phyloP scores from a whole-genome alignment of 78 protist genomes.

The Dictyostelium purpureum region DNA sequence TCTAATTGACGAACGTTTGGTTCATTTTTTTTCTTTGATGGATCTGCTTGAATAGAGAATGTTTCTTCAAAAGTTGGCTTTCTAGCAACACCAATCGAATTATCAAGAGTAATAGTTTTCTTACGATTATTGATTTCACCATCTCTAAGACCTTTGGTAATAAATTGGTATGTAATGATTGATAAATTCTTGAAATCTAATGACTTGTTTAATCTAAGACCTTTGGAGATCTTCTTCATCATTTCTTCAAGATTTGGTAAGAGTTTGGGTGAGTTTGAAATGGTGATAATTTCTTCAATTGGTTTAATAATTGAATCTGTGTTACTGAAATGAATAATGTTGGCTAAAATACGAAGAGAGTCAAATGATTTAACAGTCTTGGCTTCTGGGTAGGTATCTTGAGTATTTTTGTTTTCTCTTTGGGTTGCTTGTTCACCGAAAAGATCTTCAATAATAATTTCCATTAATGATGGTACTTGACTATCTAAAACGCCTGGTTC shows the following conservation, averaged over 20 bases:
- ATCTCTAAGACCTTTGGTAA: slow-evolving; percentile 12
- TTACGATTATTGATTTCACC: neutral
- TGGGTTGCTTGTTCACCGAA: slow-evolving; percentile 36
- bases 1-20: neutral
- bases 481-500: slow-evolving; percentile 27
- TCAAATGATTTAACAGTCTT: slow-evolving; percentile 8
- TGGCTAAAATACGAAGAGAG: slow-evolving; percentile 1
- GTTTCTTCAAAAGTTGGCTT: slow-evolving; percentile 59
- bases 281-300: slow-evolving; percentile 19
- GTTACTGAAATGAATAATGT: neutral
- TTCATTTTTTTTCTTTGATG: neutral
- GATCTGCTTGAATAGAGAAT: slow-evolving; percentile 44
- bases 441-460: slow-evolving; percentile 37
- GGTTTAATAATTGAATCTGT: neutral
- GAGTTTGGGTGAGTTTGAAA: slow-evolving; percentile 33
- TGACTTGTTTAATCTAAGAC: neutral
- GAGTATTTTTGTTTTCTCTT: slow-evolving; percentile 2
- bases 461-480: neutral
- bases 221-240: slow-evolving; percentile 22
- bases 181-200: neutral
- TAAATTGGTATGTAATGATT: neutral
- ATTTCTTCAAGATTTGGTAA: slow-evolving; percentile 11
- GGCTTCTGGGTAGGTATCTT: slow-evolving; percentile 46
- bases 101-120: neutral
- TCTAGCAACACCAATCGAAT: neutral